Base-by-base conservation (phyloP, 164 flowering plant species). In the Nymphaea thermarum region DNA sequence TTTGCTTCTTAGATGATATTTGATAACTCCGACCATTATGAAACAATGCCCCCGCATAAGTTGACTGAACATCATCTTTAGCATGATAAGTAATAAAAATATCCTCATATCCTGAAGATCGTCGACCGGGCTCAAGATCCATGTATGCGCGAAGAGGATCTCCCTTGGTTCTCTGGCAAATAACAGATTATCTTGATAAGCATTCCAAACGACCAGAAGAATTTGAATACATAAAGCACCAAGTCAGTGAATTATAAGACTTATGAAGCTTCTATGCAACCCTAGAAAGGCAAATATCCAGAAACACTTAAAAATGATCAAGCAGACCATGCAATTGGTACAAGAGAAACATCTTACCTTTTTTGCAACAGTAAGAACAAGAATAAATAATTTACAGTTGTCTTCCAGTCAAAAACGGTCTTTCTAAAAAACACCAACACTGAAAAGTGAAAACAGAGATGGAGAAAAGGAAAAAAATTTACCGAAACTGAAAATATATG, bases 61-160 rank as follows among this genome's bases (percentile, higher is more conserved):
- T 95, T n/a, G 99, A 66, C 75, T 95, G 99, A 36, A 95, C 98
- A 77, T 95, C 97, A 74, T 95, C 99, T 67, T 87, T 47, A 44
- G 99, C 98, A 80, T 95, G 99, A 76, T 92, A 95, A 75, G 98
- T 80, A 60, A 95, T 77, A 74, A 86, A 95, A 63, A 95, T 76
- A 77, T 95, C 99, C 73, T 95, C 99, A 66, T 57, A 45, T 6
- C 97, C 97, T 15, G 99, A 87, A 18, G 84, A 72, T 76, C 76
- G 87, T 74, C 99, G 78, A 11, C 96, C 97, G 53, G 98, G 88
- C 80, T 95, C 99, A 71, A 95, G 98, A 78, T 95, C 97, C 98
- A 95, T 88, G 79, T 95, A 95, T 4, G 84, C 89, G 43, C 97
- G 96, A 68, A 95, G 94, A 42, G 99, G 99, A 60, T 92, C 93